These are phyloP conservation scores for Acacia concinna DNA, from an alignment of 331 rosid genomes.

Conservation along the genomic window DNA sequence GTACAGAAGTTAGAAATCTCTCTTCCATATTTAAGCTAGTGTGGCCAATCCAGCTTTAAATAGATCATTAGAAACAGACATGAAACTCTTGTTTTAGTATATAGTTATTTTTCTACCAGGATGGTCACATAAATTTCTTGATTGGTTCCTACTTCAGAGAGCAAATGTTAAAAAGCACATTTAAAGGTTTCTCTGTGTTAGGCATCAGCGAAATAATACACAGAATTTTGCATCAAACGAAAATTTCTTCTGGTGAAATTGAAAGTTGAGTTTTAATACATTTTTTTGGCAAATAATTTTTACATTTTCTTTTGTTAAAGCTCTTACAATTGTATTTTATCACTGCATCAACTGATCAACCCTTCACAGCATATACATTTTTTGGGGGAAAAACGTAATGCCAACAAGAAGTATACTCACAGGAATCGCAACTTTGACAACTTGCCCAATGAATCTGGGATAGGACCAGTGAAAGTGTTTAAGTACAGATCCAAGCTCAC, in stretches of 20 bases:
- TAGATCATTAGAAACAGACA: background rate
- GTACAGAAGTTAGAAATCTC: background rate
- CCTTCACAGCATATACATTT: background rate
- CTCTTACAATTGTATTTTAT: background rate
- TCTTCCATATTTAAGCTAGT: background rate
- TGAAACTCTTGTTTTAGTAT: background rate
- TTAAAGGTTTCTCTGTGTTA: background rate
- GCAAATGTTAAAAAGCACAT: background rate
- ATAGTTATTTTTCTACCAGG: background rate
- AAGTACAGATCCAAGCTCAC: constrained; percentile 99
- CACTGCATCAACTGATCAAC: background rate
- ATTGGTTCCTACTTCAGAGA: background rate
- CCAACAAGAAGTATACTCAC: constrained; percentile 57
- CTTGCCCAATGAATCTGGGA: constrained; percentile 90
- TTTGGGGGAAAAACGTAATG: background rate
- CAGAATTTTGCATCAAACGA: background rate
- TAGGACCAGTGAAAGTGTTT: constrained; percentile 78
- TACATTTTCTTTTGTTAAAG: background rate
- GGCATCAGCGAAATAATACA: background rate
- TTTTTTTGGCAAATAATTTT: background rate
- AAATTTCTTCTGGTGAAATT: background rate
- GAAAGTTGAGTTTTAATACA: background rate
- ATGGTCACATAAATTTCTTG: background rate
- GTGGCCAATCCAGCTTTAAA: background rate
- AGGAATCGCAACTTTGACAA: constrained; percentile 91